Percentiles rank a stretch among this genome's conserved stretches.
Evolutionary conservation across 192 early-diverging fungal species (phyloP).

Genomic region (Haplosporangium gracile): DNA sequence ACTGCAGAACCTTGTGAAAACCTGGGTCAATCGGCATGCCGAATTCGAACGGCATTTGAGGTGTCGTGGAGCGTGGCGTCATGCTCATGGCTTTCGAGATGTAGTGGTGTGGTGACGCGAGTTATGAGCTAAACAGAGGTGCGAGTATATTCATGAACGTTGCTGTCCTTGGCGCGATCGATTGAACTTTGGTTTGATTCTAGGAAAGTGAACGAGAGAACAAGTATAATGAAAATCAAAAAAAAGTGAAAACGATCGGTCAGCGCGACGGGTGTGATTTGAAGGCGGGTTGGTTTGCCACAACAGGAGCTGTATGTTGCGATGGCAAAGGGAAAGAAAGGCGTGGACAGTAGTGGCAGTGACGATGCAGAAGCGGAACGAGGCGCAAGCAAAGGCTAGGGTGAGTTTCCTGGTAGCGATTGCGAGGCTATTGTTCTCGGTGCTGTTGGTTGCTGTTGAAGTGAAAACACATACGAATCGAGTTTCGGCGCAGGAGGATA

Average conservation of each 20-base stretch:
- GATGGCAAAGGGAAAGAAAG: neutral
- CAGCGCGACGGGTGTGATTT: neutral
- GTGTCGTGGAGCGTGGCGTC: constrained; percentile 27
- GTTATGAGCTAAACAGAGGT: neutral
- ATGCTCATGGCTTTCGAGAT: constrained; percentile 13
- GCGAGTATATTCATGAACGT: neutral
- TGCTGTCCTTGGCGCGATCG: neutral
- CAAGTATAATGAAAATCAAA: no score
- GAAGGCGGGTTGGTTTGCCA: neutral
- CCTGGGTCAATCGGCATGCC: constrained; percentile 34
- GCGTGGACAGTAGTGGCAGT: neutral
- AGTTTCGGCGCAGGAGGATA: neutral
- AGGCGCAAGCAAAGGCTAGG: neutral
- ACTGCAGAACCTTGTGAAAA: constrained; percentile 30
- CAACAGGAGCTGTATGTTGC: neutral
- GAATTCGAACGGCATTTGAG: constrained; percentile 43
- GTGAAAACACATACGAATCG: neutral
- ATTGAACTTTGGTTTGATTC: constrained; percentile 1
- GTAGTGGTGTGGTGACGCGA: constrained; percentile 1
- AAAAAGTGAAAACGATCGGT: neutral
- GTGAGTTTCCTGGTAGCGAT: neutral
- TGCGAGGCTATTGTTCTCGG: constrained; percentile 4
- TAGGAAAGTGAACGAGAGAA: neutral
- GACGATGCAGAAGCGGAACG: neutral
- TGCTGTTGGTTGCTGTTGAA: neutral